Evolutionary conservation across 176 grass and related monocot species (phyloP).

Genomic region (Calamus simplicifolius): DNA sequence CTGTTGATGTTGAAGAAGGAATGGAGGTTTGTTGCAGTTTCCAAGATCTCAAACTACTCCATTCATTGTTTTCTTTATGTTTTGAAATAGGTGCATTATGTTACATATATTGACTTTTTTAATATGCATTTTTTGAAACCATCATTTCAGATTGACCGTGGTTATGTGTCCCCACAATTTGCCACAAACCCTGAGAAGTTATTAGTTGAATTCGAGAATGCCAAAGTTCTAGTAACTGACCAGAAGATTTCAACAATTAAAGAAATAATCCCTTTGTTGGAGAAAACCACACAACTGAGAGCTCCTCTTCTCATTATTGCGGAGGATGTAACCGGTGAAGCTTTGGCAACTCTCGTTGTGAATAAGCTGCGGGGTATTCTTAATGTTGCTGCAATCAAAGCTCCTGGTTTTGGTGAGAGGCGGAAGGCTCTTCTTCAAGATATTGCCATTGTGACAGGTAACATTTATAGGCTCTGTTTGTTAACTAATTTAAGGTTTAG

Average conservation of each 20-base stretch:
- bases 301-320: slow-evolving; percentile 17
- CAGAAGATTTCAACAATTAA: slow-evolving; percentile 14
- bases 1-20: slow-evolving; percentile 13
- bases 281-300: slow-evolving; percentile 11
- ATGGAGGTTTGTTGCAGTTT: slow-evolving; percentile 2
- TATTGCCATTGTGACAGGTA: slow-evolving; percentile 12
- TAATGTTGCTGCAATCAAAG: slow-evolving; percentile 12
- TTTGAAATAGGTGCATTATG: too few species aligned
- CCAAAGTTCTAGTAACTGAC: slow-evolving; percentile 10
- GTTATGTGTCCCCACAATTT: slow-evolving; percentile 6
- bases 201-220: slow-evolving; percentile 13
- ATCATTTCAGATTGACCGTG: slow-evolving; percentile 2
- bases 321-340: slow-evolving; percentile 14
- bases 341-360: slow-evolving; percentile 11
- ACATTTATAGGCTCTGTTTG: too few species aligned
- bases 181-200: slow-evolving; percentile 10
- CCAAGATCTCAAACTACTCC: not conserved
- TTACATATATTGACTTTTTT: too few species aligned
- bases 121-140: too few species aligned
- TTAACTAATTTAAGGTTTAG: too few species aligned
- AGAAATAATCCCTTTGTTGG: slow-evolving; percentile 11
- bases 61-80: too few species aligned
- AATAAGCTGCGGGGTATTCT: slow-evolving; percentile 10
- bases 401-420: slow-evolving; percentile 9
- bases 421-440: slow-evolving; percentile 18